A percentile compares a stretch with the other conserved stretches of the same genome.
phyloP scores from a whole-genome alignment of 805 yeast species.

The Saccharomycopsis babjevae region DNA sequence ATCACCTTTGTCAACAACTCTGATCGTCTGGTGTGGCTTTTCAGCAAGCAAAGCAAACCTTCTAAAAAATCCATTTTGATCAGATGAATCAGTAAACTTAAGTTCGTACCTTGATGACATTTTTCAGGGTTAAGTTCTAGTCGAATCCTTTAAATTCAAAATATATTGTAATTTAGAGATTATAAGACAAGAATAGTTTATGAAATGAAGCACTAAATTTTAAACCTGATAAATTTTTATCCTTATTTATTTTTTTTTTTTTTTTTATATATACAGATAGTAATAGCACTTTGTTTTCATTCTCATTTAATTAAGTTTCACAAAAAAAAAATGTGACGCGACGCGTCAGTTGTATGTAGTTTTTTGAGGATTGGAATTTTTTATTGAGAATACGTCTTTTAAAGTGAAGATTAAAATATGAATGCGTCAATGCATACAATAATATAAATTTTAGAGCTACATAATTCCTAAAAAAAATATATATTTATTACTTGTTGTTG shows the following conservation, averaged over 20 bases:
- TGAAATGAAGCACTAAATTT: too few species aligned
- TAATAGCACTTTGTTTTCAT: background rate
- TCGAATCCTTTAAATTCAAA: too few species aligned
- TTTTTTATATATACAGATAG: background rate
- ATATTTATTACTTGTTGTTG: background rate
- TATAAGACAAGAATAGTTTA: too few species aligned
- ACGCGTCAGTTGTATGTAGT: background rate
- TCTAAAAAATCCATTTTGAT: slow-evolving; percentile 38
- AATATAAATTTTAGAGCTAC: too few species aligned
- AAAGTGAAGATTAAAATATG: too few species aligned
- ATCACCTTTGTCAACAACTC: slow-evolving; percentile 75
- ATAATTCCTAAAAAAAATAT: background rate
- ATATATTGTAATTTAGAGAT: too few species aligned
- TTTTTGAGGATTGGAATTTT: background rate
- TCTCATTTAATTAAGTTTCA: too few species aligned
- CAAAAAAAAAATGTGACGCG: background rate
- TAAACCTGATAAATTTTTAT: too few species aligned
- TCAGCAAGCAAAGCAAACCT: slow-evolving; percentile 37
- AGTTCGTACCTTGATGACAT: slow-evolving; percentile 40
- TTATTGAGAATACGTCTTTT: background rate
- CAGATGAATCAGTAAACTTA: slow-evolving; percentile 44
- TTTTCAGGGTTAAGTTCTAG: background rate
- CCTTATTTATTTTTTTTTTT: background rate
- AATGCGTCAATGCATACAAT: too few species aligned
- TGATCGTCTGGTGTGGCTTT: slow-evolving; percentile 40